Base-by-base conservation (phyloP, 768 basidiomycete species). In the Aureoboletus auriporus region DNA sequence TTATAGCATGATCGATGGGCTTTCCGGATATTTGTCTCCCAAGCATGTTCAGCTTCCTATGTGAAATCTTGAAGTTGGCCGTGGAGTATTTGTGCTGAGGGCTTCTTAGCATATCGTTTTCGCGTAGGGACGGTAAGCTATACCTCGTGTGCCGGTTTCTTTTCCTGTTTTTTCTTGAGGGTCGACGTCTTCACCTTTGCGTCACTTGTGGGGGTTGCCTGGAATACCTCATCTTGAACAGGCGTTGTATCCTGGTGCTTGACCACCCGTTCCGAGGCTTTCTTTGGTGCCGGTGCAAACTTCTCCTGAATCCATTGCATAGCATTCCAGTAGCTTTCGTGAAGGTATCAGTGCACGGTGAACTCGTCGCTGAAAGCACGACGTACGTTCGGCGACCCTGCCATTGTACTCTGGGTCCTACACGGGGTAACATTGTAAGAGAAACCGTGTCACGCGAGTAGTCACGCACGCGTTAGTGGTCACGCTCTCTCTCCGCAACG, bases 31-130 rank as follows among this genome's bases (percentile, higher is more conserved):
- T 88, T 66, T 96, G 91, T 28, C 82, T 77, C 8, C 84, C 86
- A 36, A 99, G 76, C 73, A 84, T 80, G 67, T 95, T 94, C 48
- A 99, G 75, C 67, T 97, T 99, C 47, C 94, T 81, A 59, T 86
- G 88, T 4, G 93, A 95, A 37, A 93, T 90, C 69, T 93, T 94
- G 75, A 96, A 95, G 65, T 82, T 83, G 14, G 87, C 83, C 0
- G 94, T 97, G 17, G 89, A 91, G 66, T 90, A 93, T 74, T 91
- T 89, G 72, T 95, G 93, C 93, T 96, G 51, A 35, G 31, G n/a
- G 31, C 13, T 53, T 57, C 42, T 55, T 43, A 49, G 34, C 14
- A 40, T 8, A 44, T 36, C n/a, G 26, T 16, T 16, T 42, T 44
- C 31, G 16, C 7, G 28, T 5, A 46, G 27, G 31, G 10, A 34